These are phyloP conservation scores for Cicer chorassanicum DNA, from an alignment of 306 rosid species.

Conservation along the genomic window DNA sequence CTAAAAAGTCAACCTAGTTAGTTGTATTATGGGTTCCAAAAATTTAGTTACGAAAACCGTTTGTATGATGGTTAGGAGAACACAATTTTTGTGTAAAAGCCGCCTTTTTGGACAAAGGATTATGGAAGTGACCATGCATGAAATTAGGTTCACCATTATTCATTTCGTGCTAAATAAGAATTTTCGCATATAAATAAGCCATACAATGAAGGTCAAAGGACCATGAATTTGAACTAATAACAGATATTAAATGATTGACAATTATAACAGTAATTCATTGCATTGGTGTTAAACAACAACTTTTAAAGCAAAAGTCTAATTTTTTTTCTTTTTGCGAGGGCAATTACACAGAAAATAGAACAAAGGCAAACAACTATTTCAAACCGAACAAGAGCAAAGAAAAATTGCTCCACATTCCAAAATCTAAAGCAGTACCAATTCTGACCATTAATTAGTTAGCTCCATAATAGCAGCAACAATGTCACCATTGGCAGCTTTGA, in stretches of 20 bases:
- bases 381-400: conserved; percentile 44
- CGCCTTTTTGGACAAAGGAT: neutral
- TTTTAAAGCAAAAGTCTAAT: conserved; percentile 12
- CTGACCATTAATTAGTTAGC: conserved; percentile 65
- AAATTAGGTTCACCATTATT: neutral
- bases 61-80: too few relatives aligned
- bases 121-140: neutral
- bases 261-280: conserved; percentile 16
- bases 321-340: conserved; percentile 25
- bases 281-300: conserved; percentile 37
- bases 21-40: too few relatives aligned
- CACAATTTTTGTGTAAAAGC: neutral
- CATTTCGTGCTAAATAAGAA: neutral
- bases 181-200: neutral
- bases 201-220: neutral
- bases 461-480: conserved; percentile 95
- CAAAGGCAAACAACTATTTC: conserved; percentile 38
- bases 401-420: conserved; percentile 35
- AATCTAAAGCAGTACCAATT: conserved; percentile 29
- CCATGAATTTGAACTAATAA: neutral
- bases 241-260: neutral
- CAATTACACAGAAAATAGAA: conserved; percentile 33
- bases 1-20: too few relatives aligned
- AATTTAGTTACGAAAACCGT: too few relatives aligned
- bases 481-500: conserved; percentile 72